Conservation (phyloP, 2,329 filamentous ascomycete genomes). For the Chalaropsis ovoidea region DNA sequence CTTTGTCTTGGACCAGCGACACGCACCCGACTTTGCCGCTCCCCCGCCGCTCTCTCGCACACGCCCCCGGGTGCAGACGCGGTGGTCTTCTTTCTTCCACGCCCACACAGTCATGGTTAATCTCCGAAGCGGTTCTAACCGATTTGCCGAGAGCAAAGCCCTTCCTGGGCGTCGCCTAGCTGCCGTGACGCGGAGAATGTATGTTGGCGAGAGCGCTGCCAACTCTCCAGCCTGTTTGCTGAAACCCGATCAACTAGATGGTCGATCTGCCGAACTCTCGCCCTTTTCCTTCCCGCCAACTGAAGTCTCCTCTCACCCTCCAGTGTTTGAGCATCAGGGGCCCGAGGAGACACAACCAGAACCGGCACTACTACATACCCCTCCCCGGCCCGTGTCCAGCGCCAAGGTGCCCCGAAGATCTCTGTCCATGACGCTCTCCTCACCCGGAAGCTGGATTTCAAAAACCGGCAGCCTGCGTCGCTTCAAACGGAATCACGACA, state of each 20-base stretch:
- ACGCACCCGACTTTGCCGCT: background rate
- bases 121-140: constrained; percentile 35
- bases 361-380: background rate
- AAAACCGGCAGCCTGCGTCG: constrained; percentile 48
- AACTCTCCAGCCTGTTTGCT: constrained; percentile 20
- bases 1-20: constrained; percentile 16
- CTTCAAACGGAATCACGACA: constrained; percentile 37
- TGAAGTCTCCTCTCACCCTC: background rate
- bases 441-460: constrained; percentile 47
- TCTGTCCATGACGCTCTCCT: constrained; percentile 50
- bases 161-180: constrained; percentile 19
- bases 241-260: constrained; percentile 23
- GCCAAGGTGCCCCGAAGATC: constrained; percentile 34
- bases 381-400: constrained; percentile 1
- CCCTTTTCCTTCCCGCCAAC: background rate
- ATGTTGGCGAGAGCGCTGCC: constrained; percentile 19
- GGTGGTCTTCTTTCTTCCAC: constrained; percentile 52
- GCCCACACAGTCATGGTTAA: constrained; percentile 32
- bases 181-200: constrained; percentile 19
- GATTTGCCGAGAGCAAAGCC: constrained; percentile 18
- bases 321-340: background rate
- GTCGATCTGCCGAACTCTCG: background rate
- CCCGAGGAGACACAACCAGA: background rate
- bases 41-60: constrained; percentile 3
- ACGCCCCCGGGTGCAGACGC: constrained; percentile 17